These are phyloP conservation scores for Leccinum solheimii DNA, from an alignment of 1,284 basidiomycete species.

Conservation along the genomic window DNA sequence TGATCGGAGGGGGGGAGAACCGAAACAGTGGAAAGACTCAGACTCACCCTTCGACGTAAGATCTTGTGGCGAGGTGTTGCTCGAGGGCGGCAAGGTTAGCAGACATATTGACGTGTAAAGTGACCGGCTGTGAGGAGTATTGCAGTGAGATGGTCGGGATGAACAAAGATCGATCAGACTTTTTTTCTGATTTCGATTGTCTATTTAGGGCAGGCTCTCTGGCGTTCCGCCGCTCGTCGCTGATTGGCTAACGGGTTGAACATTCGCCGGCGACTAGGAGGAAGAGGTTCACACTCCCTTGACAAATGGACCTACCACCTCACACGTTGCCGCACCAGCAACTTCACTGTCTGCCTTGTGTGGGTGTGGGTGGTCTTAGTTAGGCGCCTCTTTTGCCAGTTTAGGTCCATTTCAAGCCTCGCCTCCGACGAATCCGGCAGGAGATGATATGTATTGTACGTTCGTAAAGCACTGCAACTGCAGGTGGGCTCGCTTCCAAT, in stretches of 20 bases:
- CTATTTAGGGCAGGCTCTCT: conserved; percentile 35
- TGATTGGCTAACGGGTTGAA: conserved; percentile 14
- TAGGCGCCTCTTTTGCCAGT: conserved; percentile 3
- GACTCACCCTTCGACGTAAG: conserved; percentile 91
- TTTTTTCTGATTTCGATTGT: conserved; percentile 21
- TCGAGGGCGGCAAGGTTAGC: conserved; percentile 78
- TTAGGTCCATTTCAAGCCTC: not conserved
- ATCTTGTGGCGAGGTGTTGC: conserved; percentile 79
- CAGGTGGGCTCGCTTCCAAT: not conserved
- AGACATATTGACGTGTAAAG: conserved; percentile 54
- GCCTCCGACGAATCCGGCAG: not conserved
- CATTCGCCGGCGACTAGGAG: too few species aligned
- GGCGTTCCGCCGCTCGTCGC: conserved; percentile 12
- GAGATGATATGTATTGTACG: not conserved
- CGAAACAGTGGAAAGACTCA: conserved; percentile 19
- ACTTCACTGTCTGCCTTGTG: not conserved
- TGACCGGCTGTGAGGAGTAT: not conserved
- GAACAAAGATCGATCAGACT: conserved; percentile 30
- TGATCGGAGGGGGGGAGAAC: conserved; percentile 23
- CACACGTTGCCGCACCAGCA: conserved; percentile 1
- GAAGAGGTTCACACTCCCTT: not conserved
- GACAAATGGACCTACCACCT: not conserved
- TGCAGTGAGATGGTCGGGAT: conserved; percentile 30
- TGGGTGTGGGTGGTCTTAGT: not conserved
- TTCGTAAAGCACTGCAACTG: not conserved